A percentile compares a stretch with the other conserved stretches of the same genome.
Evolutionary conservation across 108 stramenopile species (phyloP).

Genomic region (Cyclotella sp.): DNA sequence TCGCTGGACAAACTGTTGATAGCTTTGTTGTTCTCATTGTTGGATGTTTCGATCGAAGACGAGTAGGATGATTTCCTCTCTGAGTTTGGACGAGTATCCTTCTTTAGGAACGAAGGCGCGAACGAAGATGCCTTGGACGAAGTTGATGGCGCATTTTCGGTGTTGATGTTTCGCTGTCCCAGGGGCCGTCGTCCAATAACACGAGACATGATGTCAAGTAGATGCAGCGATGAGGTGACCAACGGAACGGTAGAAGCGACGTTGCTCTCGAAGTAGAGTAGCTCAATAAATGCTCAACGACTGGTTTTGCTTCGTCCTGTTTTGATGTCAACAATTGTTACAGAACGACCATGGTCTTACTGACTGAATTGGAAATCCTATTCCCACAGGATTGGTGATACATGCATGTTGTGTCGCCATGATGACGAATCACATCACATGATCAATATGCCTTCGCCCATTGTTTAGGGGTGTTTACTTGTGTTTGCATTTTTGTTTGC

Average conservation of each 20-base stretch:
- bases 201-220: constrained; percentile 28
- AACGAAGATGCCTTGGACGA: constrained; percentile 26
- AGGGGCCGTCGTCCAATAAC: constrained; percentile 26
- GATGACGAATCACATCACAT: not conserved
- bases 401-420: not conserved
- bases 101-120: constrained; percentile 22
- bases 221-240: not conserved
- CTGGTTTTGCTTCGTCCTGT: too few species aligned
- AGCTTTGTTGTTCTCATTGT: constrained; percentile 45
- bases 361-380: not conserved
- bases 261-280: too few species aligned
- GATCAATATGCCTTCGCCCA: not conserved
- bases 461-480: not conserved
- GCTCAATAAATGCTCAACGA: too few species aligned
- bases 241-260: not conserved
- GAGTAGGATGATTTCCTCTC: constrained; percentile 22
- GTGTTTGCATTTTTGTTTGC: constrained; percentile 1
- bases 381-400: not conserved
- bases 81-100: constrained; percentile 20
- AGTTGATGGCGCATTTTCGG: constrained; percentile 19
- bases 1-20: constrained; percentile 50
- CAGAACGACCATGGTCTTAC: not conserved
- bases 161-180: constrained; percentile 30
- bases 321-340: too few species aligned
- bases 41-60: constrained; percentile 6